Base-by-base conservation (phyloP, 805 yeast species). In the Brettanomyces bruxellensis region DNA sequence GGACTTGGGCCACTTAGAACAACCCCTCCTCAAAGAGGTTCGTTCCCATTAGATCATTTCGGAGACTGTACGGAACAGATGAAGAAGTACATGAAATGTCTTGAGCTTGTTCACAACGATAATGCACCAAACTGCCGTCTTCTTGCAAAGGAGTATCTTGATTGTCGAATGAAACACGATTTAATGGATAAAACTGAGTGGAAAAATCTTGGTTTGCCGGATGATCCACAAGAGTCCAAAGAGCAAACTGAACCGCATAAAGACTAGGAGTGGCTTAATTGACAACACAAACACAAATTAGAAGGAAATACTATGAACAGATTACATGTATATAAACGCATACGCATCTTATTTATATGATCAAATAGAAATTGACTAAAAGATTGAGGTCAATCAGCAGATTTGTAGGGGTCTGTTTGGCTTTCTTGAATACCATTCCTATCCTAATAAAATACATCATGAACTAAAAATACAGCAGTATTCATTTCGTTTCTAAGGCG, bases 1-100 rank as follows among this genome's bases (percentile, higher is more conserved):
- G 59, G 74, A 13, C 55, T 72, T 42, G 61, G 66, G 38, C 66
- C 72, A 38, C 73, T 83, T 71, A 71, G 79, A 12, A 96, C 97
- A 8, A 83, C 91, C 0, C 96, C 99, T 23, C 99, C 99, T 2
- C 96, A 91, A 53, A 70, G 96, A 54, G 99, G 99, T 0, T 87
- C 98, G 0, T 91, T 91, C 64, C 99, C 98, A 0, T 69, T 91
- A 40, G 99, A 91, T 59, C 99, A 91, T 59, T 70, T 65, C 49
- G 83, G 82, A 6, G 98, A 93, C 52, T 91, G 98, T 60, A 78
- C 80, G 23, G 70, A 71, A 23, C 76, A 79, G 48, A 93, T 90
- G 93, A 61, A 72, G 40, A 76, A 76, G 41, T 91, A 91, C 60
- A 68, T 91, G 51, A 68, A 78, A 41, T 91, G 99, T 66, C 68